These are phyloP conservation scores for Chaetomiaceae sp. DNA, from an alignment of 2,329 filamentous ascomycete species.

Conservation along the genomic window DNA sequence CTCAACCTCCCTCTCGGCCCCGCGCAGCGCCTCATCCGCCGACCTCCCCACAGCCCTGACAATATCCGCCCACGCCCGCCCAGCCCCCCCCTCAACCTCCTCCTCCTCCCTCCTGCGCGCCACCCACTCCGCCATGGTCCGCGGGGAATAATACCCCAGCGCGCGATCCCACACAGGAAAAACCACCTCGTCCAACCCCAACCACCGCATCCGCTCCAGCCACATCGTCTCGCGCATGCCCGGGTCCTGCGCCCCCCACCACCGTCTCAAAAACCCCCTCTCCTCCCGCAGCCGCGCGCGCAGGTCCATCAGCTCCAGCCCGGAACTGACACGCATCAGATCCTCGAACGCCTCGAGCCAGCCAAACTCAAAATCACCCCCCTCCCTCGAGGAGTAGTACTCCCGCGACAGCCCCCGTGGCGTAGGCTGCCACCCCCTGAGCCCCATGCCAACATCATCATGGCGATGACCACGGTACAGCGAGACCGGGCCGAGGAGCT, in stretches of 20 bases:
- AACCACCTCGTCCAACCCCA: constrained; percentile 14
- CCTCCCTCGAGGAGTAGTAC: background rate
- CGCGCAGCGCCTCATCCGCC: background rate
- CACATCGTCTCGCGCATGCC: background rate
- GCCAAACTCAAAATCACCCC: no score
- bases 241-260: no score
- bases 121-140: constrained; percentile 20
- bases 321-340: constrained; percentile 44
- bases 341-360: constrained; percentile 57
- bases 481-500: no score
- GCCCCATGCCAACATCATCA: no score
- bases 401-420: constrained; percentile 39
- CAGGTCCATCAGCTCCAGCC: constrained; percentile 39
- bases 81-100: background rate
- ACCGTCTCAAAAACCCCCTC: background rate
- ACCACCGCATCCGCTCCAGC: constrained; percentile 22
- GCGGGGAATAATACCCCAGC: constrained; percentile 11
- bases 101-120: constrained; percentile 9
- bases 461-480: no score
- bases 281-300: background rate
- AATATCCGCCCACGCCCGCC: constrained; percentile 1
- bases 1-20: background rate
- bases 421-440: constrained; percentile 31
- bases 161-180: constrained; percentile 13
- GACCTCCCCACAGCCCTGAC: background rate